Percentiles rank a stretch among this genome's conserved stretches.
These are phyloP conservation scores for Colletotrichum eremochloae DNA, from an alignment of 2,329 filamentous ascomycete species.

Conservation along the genomic window DNA sequence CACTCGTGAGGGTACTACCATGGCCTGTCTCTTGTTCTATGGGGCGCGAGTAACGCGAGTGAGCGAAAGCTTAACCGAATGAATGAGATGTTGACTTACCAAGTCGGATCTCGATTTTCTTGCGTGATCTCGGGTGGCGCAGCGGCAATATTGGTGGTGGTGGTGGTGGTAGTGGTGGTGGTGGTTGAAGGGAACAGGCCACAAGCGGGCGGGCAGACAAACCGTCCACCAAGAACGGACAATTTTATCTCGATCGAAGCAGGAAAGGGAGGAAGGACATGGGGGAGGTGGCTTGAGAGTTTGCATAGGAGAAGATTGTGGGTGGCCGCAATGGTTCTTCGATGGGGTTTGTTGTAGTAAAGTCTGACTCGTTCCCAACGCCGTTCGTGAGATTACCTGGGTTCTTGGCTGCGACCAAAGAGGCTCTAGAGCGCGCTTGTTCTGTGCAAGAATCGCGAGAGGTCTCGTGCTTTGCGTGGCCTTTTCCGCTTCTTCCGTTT, in stretches of 20 bases:
- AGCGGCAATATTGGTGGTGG: background rate
- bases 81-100: background rate
- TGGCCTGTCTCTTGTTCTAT: background rate
- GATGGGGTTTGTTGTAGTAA: slow-evolving; percentile 7
- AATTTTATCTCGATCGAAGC: background rate
- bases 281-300: slow-evolving; percentile 14
- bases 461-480: slow-evolving; percentile 14
- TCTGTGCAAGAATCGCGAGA: background rate
- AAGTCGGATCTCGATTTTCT: background rate
- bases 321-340: slow-evolving; percentile 11
- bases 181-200: background rate
- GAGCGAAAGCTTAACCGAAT: background rate
- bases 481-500: slow-evolving; percentile 35
- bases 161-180: background rate
- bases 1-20: background rate
- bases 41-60: background rate
- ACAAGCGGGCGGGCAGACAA: background rate
- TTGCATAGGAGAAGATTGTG: slow-evolving; percentile 13
- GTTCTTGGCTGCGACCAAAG: background rate
- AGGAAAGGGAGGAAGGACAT: background rate
- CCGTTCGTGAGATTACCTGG: slow-evolving; percentile 20
- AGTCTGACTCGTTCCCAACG: slow-evolving; percentile 22
- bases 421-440: background rate
- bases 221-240: background rate
- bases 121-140: background rate